phyloP scores from a whole-genome alignment of 306 rosid species.

The cucumber (Cucumis sativus) region DNA sequence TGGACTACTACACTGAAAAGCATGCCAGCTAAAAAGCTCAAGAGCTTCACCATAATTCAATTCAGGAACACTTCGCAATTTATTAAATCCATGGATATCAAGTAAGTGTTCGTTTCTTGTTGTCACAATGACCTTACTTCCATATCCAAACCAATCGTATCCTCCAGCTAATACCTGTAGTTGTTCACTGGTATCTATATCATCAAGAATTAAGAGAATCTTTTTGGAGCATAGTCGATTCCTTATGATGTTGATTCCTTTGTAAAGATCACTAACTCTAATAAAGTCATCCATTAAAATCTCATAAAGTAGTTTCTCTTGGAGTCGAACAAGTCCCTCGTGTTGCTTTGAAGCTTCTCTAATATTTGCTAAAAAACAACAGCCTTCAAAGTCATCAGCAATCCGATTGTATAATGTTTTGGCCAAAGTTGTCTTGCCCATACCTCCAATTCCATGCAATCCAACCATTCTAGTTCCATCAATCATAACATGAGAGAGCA shows the following conservation, averaged over 20 bases:
- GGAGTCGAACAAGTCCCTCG: too few relatives aligned
- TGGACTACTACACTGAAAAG: slow-evolving; percentile 1
- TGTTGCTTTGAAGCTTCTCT: too few relatives aligned
- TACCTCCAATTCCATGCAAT: background rate
- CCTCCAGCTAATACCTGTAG: background rate
- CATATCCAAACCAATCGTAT: background rate
- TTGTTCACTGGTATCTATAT: background rate
- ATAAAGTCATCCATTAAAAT: too few relatives aligned
- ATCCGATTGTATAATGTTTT: background rate
- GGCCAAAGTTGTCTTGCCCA: slow-evolving; percentile 10
- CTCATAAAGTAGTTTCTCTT: too few relatives aligned
- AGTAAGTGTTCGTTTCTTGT: slow-evolving; percentile 8
- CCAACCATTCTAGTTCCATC: background rate
- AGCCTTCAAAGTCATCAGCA: too few relatives aligned
- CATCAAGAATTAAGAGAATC: slow-evolving; percentile 8
- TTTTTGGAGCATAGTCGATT: background rate
- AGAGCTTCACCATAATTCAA: slow-evolving; percentile 3
- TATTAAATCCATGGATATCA: background rate
- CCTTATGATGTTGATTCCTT: background rate
- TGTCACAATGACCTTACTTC: slow-evolving; percentile 17
- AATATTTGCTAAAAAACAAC: too few relatives aligned
- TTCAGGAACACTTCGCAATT: background rate
- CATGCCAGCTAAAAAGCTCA: slow-evolving; percentile 15
- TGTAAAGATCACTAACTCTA: too few relatives aligned
- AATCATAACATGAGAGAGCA: too few relatives aligned